Conservation (phyloP, 2,329 filamentous ascomycete species). For the Hymenotorrendiella dingleyae region DNA sequence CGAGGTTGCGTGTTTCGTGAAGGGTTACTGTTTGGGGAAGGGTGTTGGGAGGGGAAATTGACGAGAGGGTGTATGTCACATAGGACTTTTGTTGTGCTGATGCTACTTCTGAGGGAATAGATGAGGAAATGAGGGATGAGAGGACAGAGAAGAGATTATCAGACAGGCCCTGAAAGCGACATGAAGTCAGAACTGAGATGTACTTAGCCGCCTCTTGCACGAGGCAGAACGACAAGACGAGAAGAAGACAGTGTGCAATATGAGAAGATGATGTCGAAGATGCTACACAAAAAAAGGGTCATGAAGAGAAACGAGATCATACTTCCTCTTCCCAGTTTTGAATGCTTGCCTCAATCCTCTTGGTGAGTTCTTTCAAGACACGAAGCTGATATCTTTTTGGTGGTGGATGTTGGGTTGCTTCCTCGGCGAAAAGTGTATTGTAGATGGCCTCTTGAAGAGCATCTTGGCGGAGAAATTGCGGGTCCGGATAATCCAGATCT, state of each 20-base stretch:
- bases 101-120: slow-evolving; percentile 56
- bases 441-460: slow-evolving; percentile 63
- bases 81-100: slow-evolving; percentile 67
- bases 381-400: slow-evolving; percentile 64
- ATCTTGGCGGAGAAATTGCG: slow-evolving; percentile 50
- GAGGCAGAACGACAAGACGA: slow-evolving; percentile 1
- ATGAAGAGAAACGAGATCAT: slow-evolving; percentile 39
- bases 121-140: slow-evolving; percentile 56
- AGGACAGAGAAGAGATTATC: slow-evolving; percentile 71
- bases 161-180: slow-evolving; percentile 63
- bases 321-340: slow-evolving; percentile 83
- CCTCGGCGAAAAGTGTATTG: slow-evolving; percentile 57
- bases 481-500: slow-evolving; percentile 57
- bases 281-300: too few species aligned
- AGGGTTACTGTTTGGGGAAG: slow-evolving; percentile 46
- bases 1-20: slow-evolving; percentile 61
- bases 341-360: slow-evolving; percentile 66
- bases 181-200: slow-evolving; percentile 19
- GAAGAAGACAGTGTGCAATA: slow-evolving; percentile 2
- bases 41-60: slow-evolving; percentile 8
- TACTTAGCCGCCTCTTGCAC: neutral
- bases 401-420: slow-evolving; percentile 49
- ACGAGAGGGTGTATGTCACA: slow-evolving; percentile 59
- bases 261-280: too few species aligned
- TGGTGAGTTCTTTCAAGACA: slow-evolving; percentile 67